Conservation (phyloP, 2,329 filamentous ascomycete species). For the Aspergillus melleus region DNA sequence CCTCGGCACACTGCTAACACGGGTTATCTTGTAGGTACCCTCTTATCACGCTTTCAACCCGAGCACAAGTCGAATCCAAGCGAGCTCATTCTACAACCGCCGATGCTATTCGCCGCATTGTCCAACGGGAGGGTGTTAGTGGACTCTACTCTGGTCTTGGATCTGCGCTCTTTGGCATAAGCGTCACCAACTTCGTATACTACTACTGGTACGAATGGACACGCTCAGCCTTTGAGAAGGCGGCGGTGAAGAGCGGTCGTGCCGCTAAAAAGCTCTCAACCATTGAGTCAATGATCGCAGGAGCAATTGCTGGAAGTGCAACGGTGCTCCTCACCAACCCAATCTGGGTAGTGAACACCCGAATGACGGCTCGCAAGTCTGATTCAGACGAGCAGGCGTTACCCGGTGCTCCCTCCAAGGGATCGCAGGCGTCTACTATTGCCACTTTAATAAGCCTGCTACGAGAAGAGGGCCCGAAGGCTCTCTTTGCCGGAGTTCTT, state of each 20-base stretch:
- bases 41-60: constrained; percentile 93
- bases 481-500: constrained; percentile 88
- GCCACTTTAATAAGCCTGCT: constrained; percentile 79
- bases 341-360: constrained; percentile 98
- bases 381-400: constrained; percentile 46
- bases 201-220: constrained; percentile 99
- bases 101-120: constrained; percentile 78
- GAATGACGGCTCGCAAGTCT: constrained; percentile 89
- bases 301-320: constrained; percentile 87
- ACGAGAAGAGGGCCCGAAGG: constrained; percentile 76
- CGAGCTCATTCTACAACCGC: constrained; percentile 83
- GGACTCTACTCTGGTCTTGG: constrained; percentile 93
- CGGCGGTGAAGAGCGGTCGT: constrained; percentile 71
- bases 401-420: constrained; percentile 44
- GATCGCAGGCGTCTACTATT: constrained; percentile 67
- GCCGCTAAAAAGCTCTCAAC: constrained; percentile 82
- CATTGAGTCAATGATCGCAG: constrained; percentile 90
- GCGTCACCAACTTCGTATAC: constrained; percentile 98
- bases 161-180: constrained; percentile 94
- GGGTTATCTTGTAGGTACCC: constrained; percentile 67
- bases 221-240: constrained; percentile 75
- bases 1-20: constrained; percentile 11
- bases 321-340: constrained; percentile 97
- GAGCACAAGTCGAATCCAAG: constrained; percentile 96
- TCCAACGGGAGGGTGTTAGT: constrained; percentile 84